A percentile compares a stretch with the other conserved stretches of the same genome.
Evolutionary conservation across 2,329 filamentous ascomycete species (phyloP).

Genomic region (Phyllosticta citrichinensis): DNA sequence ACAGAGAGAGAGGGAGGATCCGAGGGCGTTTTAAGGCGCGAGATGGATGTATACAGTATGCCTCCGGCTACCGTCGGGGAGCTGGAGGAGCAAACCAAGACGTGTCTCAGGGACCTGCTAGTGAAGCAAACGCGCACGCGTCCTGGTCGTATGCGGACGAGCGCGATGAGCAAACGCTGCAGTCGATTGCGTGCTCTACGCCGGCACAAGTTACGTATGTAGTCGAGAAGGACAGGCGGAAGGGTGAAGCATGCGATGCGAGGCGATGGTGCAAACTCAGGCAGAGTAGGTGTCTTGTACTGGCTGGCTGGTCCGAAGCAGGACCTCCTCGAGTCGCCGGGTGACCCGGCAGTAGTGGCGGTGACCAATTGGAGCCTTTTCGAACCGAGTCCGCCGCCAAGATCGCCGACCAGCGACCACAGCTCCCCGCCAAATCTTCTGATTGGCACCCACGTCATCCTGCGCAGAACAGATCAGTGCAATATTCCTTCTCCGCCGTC

Average conservation of each 20-base stretch:
- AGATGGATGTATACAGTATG: not conserved
- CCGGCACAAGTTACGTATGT: not conserved
- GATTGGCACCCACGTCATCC: not conserved
- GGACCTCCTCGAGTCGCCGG: not conserved
- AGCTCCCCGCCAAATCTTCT: not conserved
- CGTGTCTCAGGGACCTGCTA: constrained; percentile 6
- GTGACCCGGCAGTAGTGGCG: not conserved
- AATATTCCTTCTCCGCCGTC: no score
- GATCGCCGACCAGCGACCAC: not conserved
- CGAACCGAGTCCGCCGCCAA: not conserved
- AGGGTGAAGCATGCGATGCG: not conserved
- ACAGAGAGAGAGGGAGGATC: not conserved
- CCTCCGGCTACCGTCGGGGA: constrained; percentile 8
- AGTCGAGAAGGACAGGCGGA: not conserved
- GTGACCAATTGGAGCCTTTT: not conserved
- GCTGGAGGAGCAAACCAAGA: constrained; percentile 1
- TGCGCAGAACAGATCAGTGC: not conserved
- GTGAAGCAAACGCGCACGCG: constrained; percentile 1
- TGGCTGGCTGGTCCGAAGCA: no score
- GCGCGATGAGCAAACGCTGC: constrained; percentile 2
- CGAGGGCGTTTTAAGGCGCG: not conserved
- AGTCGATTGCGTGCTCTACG: constrained; percentile 1
- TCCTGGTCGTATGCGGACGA: not conserved
- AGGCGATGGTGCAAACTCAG: no score
- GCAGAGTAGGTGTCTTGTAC: no score